Evolutionary conservation across 1,139 yeast genomes (phyloP), one percentile per base, ranked within the genome.

Genomic region (Pichia sp.): DNA sequence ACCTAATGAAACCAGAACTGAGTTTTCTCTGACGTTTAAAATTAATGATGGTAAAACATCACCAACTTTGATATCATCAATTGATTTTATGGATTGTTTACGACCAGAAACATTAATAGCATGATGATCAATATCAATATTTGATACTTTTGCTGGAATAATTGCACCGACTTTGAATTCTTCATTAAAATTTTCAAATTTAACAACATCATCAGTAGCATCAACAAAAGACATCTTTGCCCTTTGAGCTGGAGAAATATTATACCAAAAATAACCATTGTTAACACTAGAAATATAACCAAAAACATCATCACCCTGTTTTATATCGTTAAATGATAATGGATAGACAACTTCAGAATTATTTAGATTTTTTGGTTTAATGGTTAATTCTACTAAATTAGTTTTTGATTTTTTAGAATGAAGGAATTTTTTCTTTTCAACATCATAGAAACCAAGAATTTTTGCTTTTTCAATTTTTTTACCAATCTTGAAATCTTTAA

Each of bases 381-480:
- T 73, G 37, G 86, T 75, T 53, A 88, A 73, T 67, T 87, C 96
- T 47, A 86, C 68, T 26, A 84, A 75, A 29, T 78, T 68, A 51
- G 76, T 74, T 52, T 78, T 78, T 36, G 80, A 74, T 49, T 77
- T 75, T 59, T 81, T 86, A 18, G 89, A 75, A 39, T 95, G 86
- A 56, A 83, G 67, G 66, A 82, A 86, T 50, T 74, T 77, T 60
- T 84, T 88, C 54, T 76, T 81, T 53, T 81, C 78, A 11, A 82
- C 74, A 65, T 88, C 94, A 63, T 84, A 94, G 63, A 67, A 79
- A 5, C 97, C 97, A 56, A 88, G 75, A 18, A 89, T 76, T 61
- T 77, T 81, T 34, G 81, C 95, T 7, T 45, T 39, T 39, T 75
- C 71, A 34, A 89, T 53, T 5, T 69, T 65, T 37, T 81, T 78